Evolutionary conservation across 1,284 basidiomycete genomes (phyloP).

Genomic region (Trichosporon faecale): DNA sequence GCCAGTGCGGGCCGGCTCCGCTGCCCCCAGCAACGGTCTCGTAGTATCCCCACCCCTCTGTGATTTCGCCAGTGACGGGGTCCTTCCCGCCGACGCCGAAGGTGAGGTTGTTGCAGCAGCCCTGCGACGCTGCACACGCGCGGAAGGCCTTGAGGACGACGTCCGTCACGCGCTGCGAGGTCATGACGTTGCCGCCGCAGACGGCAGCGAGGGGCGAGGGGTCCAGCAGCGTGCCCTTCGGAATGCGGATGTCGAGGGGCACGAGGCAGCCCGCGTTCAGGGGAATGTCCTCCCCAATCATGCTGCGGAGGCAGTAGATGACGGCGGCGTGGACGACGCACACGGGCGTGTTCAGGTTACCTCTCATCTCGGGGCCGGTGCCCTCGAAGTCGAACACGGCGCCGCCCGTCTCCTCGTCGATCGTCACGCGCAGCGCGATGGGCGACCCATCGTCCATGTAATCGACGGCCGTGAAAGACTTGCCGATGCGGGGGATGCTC

Average conservation of each 20-base stretch:
- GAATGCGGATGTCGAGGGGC: slow-evolving; percentile 66
- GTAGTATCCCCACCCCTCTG: slow-evolving; percentile 19
- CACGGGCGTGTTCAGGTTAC: slow-evolving; percentile 84
- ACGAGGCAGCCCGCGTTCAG: slow-evolving; percentile 86
- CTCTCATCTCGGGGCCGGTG: slow-evolving; percentile 82
- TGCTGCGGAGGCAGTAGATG: slow-evolving; percentile 65
- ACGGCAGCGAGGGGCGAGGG: slow-evolving; percentile 85
- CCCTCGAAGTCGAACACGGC: slow-evolving; percentile 86
- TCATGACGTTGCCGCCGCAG: slow-evolving; percentile 69
- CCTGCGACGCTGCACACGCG: slow-evolving; percentile 88
- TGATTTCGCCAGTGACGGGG: slow-evolving; percentile 14
- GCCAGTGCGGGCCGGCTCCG: slow-evolving; percentile 85
- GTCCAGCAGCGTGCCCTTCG: slow-evolving; percentile 71
- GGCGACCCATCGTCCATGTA: slow-evolving; percentile 76
- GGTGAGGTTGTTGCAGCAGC: slow-evolving; percentile 61
- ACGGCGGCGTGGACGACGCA: slow-evolving; percentile 88
- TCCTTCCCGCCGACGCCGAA: slow-evolving; percentile 18
- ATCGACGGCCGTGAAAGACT: slow-evolving; percentile 56
- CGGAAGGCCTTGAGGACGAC: slow-evolving; percentile 90
- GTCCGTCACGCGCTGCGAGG: slow-evolving; percentile 89
- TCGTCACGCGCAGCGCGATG: slow-evolving; percentile 75
- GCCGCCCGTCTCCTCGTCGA: slow-evolving; percentile 70
- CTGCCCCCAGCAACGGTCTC: slow-evolving; percentile 73
- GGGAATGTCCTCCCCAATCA: slow-evolving; percentile 67
- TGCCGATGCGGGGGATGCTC: slow-evolving; percentile 56